Evolutionary conservation across 805 yeast species (phyloP), one percentile per base, ranked within the genome.

Genomic region (Candida easanensis): DNA sequence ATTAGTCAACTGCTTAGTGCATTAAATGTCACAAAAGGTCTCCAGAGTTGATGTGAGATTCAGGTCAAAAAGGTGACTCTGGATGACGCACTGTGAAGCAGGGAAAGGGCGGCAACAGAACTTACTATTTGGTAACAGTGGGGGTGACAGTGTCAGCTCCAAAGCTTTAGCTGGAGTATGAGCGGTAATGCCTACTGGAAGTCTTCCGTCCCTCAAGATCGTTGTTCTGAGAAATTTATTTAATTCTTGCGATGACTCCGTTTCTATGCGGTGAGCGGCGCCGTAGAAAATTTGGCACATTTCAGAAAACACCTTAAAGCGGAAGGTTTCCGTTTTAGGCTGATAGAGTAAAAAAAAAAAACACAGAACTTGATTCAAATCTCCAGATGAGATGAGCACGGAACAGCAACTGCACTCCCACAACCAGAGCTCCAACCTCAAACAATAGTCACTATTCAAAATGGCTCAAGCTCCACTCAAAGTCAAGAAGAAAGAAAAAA

Each of bases 401-500:
- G n/a, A n/a, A n/a, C n/a, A n/a, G n/a, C n/a, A n/a, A n/a, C n/a
- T n/a, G n/a, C n/a, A n/a, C n/a, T n/a, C n/a, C n/a, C n/a, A 22
- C 25, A 22, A 22, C 25, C 25, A 22, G 25, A 22, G 25, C 7
- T 22, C 7, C 25, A 22, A n/a, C n/a, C n/a, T n/a, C n/a, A n/a
- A n/a, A n/a, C n/a, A 8, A 22, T 26, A 26, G 5, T 10, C 30
- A 13, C 6, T 9, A 23, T n/a, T 36, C 46, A 51, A 39, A 26
- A 84, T 85, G 93, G 87, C 84, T 14, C 93, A 85, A 64, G 88
- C 88, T 39, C 77, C 80, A 42, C 60, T 77, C n/a, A 82, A 81
- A 53, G 73, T 84, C 31, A 66, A 68, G 51, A 45, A 54, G 30
- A 69, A 69, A 45, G 68, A 36, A 16, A 56, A 56, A 33, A 66